Conservation (phyloP, 768 basidiomycete genomes). For the Russula vinacea region DNA sequence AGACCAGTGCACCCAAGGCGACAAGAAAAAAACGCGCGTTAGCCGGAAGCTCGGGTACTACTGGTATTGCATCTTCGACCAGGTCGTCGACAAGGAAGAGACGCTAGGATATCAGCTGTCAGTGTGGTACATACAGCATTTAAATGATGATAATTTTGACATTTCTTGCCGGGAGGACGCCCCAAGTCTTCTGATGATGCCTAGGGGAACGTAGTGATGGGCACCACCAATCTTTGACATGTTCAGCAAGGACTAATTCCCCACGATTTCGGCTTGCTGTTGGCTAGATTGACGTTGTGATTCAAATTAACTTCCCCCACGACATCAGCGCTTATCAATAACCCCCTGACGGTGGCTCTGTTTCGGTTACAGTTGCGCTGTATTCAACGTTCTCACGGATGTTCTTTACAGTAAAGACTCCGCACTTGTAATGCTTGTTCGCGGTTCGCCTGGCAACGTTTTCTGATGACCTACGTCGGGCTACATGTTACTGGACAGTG, state of each 20-base stretch:
- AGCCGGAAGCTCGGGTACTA: conserved; percentile 27
- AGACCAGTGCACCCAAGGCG: conserved; percentile 18
- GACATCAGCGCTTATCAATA: background rate
- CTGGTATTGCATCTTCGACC: conserved; percentile 25
- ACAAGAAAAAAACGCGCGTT: conserved; percentile 16
- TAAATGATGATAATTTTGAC: background rate
- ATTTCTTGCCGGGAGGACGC: background rate
- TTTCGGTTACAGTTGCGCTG: background rate
- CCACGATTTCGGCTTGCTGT: background rate
- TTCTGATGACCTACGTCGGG: background rate
- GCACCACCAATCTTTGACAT: background rate
- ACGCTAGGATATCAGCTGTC: conserved; percentile 9
- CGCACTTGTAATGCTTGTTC: background rate
- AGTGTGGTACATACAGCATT: background rate
- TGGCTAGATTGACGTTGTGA: background rate
- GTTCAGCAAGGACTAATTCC: background rate
- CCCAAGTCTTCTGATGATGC: background rate
- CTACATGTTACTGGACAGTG: background rate
- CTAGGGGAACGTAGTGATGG: background rate
- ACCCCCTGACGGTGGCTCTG: background rate
- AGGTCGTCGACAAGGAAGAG: conserved; percentile 24
- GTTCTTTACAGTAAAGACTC: background rate
- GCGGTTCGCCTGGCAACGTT: background rate
- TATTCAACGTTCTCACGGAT: background rate
- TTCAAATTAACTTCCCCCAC: background rate